Base-by-base conservation (phyloP, 2,329 filamentous ascomycete species). In the Myrmaecium sp. region DNA sequence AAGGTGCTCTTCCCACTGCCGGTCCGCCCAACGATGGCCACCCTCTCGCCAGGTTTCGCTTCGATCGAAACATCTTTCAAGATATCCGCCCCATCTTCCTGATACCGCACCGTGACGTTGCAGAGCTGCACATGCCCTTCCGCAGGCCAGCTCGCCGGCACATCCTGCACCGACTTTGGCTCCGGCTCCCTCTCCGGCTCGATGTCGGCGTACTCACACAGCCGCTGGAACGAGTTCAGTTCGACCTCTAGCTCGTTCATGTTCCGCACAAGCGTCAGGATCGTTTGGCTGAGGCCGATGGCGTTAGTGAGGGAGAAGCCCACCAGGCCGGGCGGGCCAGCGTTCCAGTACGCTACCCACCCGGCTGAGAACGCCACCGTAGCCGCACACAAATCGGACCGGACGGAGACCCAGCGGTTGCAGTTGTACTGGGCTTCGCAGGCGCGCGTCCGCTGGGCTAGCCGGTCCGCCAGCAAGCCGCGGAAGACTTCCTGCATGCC, bases 191-290 rank as follows among this genome's bases (percentile, higher is more conserved):
- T 12, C 44, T 83, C 78, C 11, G 25, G 17, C 66, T 55, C 23
- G 6, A 83, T 58, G 25, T 72, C 66, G 0, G 70, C 66, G 45
- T 84, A 86, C 44, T 84, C 79, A 4, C 81, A 57, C 14, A 86
- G 69, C 16, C 79, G 62, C 50, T 86, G 79, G 0, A 73, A 71
- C 1, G 76, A 68, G 40, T 83, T 83, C 74, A 84, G 82, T n/a
- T 30, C 32, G 4, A 84, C 55, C 44, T 86, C 79, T 12, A 82
- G 54, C 2, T 17, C 30, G 33, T 69, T 72, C 0, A 75, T 65
- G 41, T 80, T 81, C 29, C 71, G 57, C 2, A 74, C 61, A 19
- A 82, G 64, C 0, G 68, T 62, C 65, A 68, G 77, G 25, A 74
- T 64, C n/a, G n/a, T n/a, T n/a, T n/a, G n/a, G n/a, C n/a, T 26